Conservation (phyloP, 1,139 yeast species). For the Taphrina populina region DNA sequence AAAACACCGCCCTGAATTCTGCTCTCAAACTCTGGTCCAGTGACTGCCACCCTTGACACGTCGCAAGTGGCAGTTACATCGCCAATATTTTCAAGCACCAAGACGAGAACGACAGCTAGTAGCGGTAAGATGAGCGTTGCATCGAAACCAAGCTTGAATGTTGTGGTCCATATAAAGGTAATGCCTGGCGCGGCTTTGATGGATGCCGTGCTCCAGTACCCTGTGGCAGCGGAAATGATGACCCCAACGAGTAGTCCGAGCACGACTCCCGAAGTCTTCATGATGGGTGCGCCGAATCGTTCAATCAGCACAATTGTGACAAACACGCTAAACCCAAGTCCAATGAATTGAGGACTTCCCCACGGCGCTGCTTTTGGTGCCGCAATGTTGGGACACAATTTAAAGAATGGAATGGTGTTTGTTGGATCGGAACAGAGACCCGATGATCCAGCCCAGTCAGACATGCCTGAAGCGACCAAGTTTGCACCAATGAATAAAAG, state of each 20-base stretch:
- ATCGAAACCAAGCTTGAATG: conserved; percentile 69
- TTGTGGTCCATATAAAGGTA: conserved; percentile 82
- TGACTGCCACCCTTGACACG: conserved; percentile 78
- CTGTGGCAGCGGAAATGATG: conserved; percentile 86
- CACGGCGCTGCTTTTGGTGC: conserved; percentile 63
- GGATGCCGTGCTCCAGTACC: conserved; percentile 61
- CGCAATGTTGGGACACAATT: conserved; percentile 50
- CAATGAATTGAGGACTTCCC: conserved; percentile 84
- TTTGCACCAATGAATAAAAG: conserved; percentile 75
- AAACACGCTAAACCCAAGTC: conserved; percentile 80
- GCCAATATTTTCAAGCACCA: conserved; percentile 90
- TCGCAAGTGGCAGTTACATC: conserved; percentile 91
- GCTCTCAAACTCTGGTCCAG: conserved; percentile 74
- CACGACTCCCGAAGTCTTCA: conserved; percentile 90
- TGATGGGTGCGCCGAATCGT: conserved; percentile 88
- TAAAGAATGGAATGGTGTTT: conserved; percentile 49
- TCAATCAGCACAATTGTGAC: conserved; percentile 71
- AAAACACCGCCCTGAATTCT: conserved; percentile 89
- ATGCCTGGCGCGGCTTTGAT: conserved; percentile 76
- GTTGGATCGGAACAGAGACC: conserved; percentile 48
- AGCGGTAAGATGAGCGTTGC: conserved; percentile 84
- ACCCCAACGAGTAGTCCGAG: conserved; percentile 81
- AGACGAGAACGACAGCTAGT: conserved; percentile 72
- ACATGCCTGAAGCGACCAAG: conserved; percentile 66
- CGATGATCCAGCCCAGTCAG: conserved; percentile 88